phyloP scores from a whole-genome alignment of 495 filamentous ascomycete genomes.

The Annulohypoxylon nitens region DNA sequence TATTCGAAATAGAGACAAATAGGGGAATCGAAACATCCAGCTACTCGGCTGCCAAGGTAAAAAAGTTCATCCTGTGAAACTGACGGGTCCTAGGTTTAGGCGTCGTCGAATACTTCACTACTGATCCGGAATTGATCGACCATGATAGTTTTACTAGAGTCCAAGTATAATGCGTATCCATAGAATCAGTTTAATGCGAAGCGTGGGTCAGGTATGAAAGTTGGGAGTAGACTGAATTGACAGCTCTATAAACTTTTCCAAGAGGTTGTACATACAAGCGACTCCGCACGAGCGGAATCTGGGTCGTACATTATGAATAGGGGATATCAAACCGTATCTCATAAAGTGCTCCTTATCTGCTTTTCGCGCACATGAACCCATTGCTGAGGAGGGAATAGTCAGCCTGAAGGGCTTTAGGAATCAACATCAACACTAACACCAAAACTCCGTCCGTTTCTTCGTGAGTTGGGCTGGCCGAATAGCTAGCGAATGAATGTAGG shows the following conservation, averaged over 20 bases:
- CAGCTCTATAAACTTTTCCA: constrained; percentile 29
- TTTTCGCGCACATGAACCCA: constrained; percentile 28
- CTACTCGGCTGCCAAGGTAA: background rate
- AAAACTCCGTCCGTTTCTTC: constrained; percentile 29
- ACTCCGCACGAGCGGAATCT: constrained; percentile 19
- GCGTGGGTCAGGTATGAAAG: constrained; percentile 3
- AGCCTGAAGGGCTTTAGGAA: background rate
- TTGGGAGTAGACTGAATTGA: constrained; percentile 34
- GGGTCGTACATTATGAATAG: constrained; percentile 41
- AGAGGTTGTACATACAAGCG: constrained; percentile 20
- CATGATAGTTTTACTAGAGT: background rate
- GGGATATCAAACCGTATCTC: constrained; percentile 55
- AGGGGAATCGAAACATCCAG: background rate
- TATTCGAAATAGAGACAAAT: background rate
- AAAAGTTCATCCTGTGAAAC: background rate
- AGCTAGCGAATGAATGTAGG: background rate
- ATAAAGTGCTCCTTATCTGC: constrained; percentile 42
- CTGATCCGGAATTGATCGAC: background rate
- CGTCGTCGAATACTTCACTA: background rate
- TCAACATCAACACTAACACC: constrained; percentile 35
- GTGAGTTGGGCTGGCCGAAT: background rate
- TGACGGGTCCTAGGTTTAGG: background rate
- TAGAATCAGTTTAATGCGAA: background rate
- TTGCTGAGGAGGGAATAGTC: constrained; percentile 39
- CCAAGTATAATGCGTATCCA: background rate